These are phyloP conservation scores for Helminthosporium solani DNA, from an alignment of 2,329 filamentous ascomycete genomes.

Conservation along the genomic window DNA sequence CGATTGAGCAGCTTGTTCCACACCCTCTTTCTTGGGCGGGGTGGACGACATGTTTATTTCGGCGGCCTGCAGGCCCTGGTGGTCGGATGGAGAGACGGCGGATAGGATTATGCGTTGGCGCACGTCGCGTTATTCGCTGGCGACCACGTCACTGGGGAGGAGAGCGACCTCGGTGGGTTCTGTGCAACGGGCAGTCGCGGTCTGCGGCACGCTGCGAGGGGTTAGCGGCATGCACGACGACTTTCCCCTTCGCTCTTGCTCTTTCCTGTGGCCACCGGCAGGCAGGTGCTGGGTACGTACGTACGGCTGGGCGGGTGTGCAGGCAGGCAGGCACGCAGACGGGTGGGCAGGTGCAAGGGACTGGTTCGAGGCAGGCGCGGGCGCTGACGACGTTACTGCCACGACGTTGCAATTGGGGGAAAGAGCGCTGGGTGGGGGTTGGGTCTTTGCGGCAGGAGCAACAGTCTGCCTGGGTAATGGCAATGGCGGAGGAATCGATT, in stretches of 20 bases:
- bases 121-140: slow-evolving; percentile 38
- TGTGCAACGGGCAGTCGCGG: slow-evolving; percentile 32
- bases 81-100: slow-evolving; percentile 18
- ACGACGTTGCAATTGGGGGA: background rate
- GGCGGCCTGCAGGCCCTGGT: slow-evolving; percentile 40
- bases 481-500: too few species aligned
- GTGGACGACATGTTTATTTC: slow-evolving; percentile 89
- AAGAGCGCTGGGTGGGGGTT: background rate
- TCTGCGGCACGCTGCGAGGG: slow-evolving; percentile 7
- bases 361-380: background rate
- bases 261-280: background rate
- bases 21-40: slow-evolving; percentile 82
- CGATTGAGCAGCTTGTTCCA: slow-evolving; percentile 93
- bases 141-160: slow-evolving; percentile 40
- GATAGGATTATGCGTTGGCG: slow-evolving; percentile 52
- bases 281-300: slow-evolving; percentile 1
- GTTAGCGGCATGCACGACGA: slow-evolving; percentile 38
- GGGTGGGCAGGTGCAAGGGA: background rate
- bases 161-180: slow-evolving; percentile 2
- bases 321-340: background rate
- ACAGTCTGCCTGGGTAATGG: too few species aligned
- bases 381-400: background rate
- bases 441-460: background rate
- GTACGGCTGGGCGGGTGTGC: slow-evolving; percentile 19
- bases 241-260: too few species aligned